These are phyloP conservation scores for Artemisia annua DNA, from an alignment of 129 eudicot species.

Conservation along the genomic window DNA sequence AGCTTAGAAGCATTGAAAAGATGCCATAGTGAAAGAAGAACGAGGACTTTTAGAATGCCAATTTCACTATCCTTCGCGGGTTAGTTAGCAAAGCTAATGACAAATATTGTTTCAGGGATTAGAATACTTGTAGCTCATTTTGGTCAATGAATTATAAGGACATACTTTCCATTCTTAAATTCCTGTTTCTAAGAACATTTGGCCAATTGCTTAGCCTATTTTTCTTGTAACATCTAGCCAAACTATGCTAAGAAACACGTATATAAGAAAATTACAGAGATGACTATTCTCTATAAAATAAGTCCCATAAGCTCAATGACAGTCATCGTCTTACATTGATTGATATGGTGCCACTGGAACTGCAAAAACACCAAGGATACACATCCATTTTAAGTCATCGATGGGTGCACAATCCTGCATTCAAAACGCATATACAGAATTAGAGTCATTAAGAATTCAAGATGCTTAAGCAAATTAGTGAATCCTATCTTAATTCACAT, in stretches of 20 bases:
- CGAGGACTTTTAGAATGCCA: neutral
- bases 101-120: neutral
- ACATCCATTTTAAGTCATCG: slow-evolving; percentile 5
- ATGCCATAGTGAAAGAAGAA: neutral
- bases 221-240: neutral
- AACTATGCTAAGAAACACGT: neutral
- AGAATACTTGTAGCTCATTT: neutral
- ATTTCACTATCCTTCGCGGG: neutral
- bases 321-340: slow-evolving; percentile 1
- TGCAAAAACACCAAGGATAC: slow-evolving; percentile 6
- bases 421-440: slow-evolving; percentile 2
- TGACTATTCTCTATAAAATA: neutral
- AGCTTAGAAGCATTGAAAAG: neutral
- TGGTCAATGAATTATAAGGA: neutral
- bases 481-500: neutral
- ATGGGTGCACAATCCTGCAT: slow-evolving; percentile 20
- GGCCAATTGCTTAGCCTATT: slow-evolving; percentile 3
- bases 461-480: neutral
- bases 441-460: neutral
- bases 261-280: neutral
- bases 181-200: slow-evolving; percentile 1
- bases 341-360: slow-evolving; percentile 3
- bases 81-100: neutral
- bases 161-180: neutral
- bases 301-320: slow-evolving; percentile 1